Conservation (phyloP, 768 basidiomycete species). For the Lepiota brunneoincarnata region DNA sequence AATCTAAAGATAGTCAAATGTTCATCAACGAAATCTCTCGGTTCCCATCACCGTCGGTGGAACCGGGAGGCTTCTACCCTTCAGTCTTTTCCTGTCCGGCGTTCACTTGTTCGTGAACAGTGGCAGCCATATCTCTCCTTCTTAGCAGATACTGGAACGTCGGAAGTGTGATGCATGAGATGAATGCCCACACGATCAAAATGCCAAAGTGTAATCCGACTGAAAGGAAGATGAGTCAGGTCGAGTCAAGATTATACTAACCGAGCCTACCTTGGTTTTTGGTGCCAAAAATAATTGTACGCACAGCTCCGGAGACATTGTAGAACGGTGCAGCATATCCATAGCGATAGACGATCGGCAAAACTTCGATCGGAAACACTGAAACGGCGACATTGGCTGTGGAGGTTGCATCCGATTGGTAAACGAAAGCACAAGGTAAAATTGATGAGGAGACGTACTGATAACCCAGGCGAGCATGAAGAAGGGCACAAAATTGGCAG, state of each 20-base stretch:
- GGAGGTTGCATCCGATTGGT: not conserved
- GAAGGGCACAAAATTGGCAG: slow-evolving; percentile 47
- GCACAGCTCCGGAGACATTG: slow-evolving; percentile 51
- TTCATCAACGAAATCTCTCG: no score
- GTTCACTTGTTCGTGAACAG: not conserved
- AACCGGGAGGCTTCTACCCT: not conserved
- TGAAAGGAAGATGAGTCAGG: slow-evolving; percentile 18
- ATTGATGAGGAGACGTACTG: slow-evolving; percentile 28
- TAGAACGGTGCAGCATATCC: slow-evolving; percentile 66
- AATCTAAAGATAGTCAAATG: no score
- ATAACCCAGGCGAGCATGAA: slow-evolving; percentile 70
- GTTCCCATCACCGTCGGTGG: no score
- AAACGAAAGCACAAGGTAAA: not conserved
- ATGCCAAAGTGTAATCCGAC: slow-evolving; percentile 65
- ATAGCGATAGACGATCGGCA: slow-evolving; percentile 54
- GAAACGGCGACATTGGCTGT: slow-evolving; percentile 57
- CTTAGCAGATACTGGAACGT: slow-evolving; percentile 44
- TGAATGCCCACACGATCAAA: slow-evolving; percentile 49
- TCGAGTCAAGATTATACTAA: not conserved
- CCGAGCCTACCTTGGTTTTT: slow-evolving; percentile 47
- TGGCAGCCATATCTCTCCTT: slow-evolving; percentile 16
- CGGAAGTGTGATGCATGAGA: slow-evolving; percentile 54
- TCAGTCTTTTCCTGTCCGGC: not conserved
- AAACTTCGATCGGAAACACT: slow-evolving; percentile 48
- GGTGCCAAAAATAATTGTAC: slow-evolving; percentile 57